Conservation (phyloP, 306 rosid genomes). For the Cyamopsis tetragonoloba region DNA sequence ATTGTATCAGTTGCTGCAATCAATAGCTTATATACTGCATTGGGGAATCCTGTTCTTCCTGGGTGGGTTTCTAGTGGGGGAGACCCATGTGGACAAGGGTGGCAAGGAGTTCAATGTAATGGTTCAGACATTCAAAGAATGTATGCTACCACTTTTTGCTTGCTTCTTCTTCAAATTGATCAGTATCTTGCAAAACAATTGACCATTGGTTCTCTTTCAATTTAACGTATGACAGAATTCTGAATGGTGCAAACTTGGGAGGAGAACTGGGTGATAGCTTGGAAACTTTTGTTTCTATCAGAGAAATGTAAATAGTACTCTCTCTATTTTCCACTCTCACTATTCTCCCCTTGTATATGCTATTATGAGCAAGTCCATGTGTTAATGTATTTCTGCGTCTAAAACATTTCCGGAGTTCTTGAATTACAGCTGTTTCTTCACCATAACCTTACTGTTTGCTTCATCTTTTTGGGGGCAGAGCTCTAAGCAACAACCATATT, state of each 20-base stretch:
- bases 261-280: conserved; percentile 77
- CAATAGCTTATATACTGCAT: conserved; percentile 56
- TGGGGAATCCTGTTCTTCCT: conserved; percentile 76
- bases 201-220: conserved; percentile 13
- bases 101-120: conserved; percentile 90
- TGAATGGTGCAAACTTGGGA: conserved; percentile 83
- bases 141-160: conserved; percentile 44
- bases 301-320: conserved; percentile 53
- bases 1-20: conserved; percentile 75
- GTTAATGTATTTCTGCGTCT: not conserved
- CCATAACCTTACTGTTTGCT: conserved; percentile 14
- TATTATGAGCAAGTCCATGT: not conserved
- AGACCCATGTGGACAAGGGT: conserved; percentile 87
- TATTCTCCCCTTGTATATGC: not conserved
- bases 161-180: not conserved
- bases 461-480: conserved; percentile 48
- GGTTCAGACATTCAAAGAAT: conserved; percentile 53
- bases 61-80: conserved; percentile 81
- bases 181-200: not conserved
- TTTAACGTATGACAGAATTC: conserved; percentile 44
- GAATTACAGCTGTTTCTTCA: not conserved
- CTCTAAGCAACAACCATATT: conserved; percentile 80
- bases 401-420: not conserved
- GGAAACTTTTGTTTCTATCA: conserved; percentile 58
- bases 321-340: conserved; percentile 12